These are phyloP conservation scores for Hygrocybe coccinea DNA, from an alignment of 768 basidiomycete genomes.

Conservation along the genomic window DNA sequence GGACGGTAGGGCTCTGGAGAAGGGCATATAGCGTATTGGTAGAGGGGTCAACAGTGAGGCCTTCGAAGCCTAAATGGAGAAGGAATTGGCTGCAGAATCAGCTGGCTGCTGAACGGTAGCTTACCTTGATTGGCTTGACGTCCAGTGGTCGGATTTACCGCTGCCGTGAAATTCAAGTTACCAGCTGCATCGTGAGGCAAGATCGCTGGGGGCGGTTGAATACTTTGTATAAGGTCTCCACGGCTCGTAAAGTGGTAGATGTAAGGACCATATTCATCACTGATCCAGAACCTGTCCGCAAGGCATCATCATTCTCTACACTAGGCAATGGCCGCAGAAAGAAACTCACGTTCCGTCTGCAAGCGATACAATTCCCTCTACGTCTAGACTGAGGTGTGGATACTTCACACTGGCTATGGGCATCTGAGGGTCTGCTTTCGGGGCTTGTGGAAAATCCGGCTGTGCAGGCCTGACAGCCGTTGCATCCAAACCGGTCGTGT, in stretches of 20 bases:
- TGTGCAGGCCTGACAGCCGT: conserved; percentile 40
- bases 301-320: background rate
- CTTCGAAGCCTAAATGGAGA: conserved; percentile 47
- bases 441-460: conserved; percentile 24
- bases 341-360: conserved; percentile 50
- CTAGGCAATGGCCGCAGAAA: background rate
- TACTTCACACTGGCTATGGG: conserved; percentile 42
- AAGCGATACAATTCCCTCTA: conserved; percentile 55
- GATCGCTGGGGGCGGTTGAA: conserved; percentile 54
- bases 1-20: conserved; percentile 58
- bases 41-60: conserved; percentile 46
- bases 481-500: conserved; percentile 57
- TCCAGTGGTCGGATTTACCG: conserved; percentile 45
- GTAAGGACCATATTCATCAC: conserved; percentile 68
- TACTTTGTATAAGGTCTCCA: conserved; percentile 44
- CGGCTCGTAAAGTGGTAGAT: conserved; percentile 54
- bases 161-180: conserved; percentile 49
- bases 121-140: conserved; percentile 52
- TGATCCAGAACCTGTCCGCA: conserved; percentile 49
- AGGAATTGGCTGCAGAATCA: background rate
- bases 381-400: conserved; percentile 49
- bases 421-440: conserved; percentile 40
- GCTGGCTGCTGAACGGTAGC: background rate
- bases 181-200: conserved; percentile 44
- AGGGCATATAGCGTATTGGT: conserved; percentile 54